Percentiles rank a stretch among this genome's conserved stretches.
Evolutionary conservation across 768 basidiomycete species (phyloP).

Genomic region (Termitomyces eurrhizus): DNA sequence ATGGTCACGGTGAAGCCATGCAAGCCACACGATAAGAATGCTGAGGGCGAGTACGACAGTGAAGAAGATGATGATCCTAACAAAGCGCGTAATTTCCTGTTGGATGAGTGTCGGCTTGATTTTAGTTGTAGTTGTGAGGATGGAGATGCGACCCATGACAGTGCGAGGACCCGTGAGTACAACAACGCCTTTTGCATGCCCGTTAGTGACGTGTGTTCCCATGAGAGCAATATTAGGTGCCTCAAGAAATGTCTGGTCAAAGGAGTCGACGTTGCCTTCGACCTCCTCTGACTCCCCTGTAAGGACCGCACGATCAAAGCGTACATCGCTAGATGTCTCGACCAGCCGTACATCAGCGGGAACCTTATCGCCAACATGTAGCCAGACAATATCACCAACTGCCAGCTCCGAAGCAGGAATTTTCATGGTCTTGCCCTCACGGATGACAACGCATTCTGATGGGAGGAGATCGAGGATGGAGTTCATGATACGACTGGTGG

Average conservation of each 20-base stretch:
- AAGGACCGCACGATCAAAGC: conserved; percentile 48
- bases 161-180: conserved; percentile 38
- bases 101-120: conserved; percentile 45
- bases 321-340: conserved; percentile 44
- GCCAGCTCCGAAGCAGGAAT: conserved; percentile 15
- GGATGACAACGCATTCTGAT: conserved; percentile 11
- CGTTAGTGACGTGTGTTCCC: conserved; percentile 37
- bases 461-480: conserved; percentile 15
- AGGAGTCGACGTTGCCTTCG: conserved; percentile 33
- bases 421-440: conserved; percentile 7
- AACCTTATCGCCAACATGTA: conserved; percentile 14
- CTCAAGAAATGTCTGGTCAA: conserved; percentile 42
- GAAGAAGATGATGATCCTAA: conserved; percentile 42
- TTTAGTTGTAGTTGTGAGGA: conserved; percentile 43
- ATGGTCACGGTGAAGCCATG: conserved; percentile 36
- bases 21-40: conserved; percentile 37
- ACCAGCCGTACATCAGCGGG: conserved; percentile 47
- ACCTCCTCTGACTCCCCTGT: conserved; percentile 48
- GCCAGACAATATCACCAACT: conserved; percentile 10
- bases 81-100: conserved; percentile 45
- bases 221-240: conserved; percentile 45
- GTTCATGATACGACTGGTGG: conserved; percentile 14
- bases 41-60: conserved; percentile 37
- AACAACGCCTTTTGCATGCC: no score
- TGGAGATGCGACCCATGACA: conserved; percentile 50